Percentiles rank a stretch among this genome's conserved stretches.
These are phyloP conservation scores for Mallotus japonicus DNA, from an alignment of 441 rosid genomes.

Conservation along the genomic window DNA sequence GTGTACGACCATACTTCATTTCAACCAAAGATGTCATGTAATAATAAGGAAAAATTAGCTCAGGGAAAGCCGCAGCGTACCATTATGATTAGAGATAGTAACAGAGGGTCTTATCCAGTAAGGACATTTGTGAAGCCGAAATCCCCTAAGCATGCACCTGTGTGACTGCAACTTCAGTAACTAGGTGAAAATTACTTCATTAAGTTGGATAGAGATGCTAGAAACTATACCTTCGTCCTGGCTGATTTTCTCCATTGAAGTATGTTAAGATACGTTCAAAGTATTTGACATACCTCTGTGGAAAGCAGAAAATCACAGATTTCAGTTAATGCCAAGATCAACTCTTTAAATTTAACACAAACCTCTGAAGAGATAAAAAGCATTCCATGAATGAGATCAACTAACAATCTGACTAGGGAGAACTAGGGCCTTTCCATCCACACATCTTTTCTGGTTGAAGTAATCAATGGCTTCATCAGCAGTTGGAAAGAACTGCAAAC, in stretches of 20 bases:
- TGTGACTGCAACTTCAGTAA: conserved; percentile 28
- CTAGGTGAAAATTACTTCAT: conserved; percentile 5
- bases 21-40: neutral
- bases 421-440: conserved; percentile 84
- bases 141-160: conserved; percentile 91
- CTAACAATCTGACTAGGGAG: conserved; percentile 93
- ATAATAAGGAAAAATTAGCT: neutral
- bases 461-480: conserved; percentile 66
- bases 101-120: conserved; percentile 87
- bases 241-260: conserved; percentile 59
- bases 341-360: conserved; percentile 6
- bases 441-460: conserved; percentile 85
- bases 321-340: conserved; percentile 12
- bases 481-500: conserved; percentile 70
- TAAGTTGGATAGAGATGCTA: conserved; percentile 20
- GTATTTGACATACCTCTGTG: conserved; percentile 74
- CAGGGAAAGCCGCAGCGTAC: conserved; percentile 35
- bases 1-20: neutral
- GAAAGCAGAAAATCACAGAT: conserved; percentile 20
- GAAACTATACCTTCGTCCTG: conserved; percentile 59
- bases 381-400: conserved; percentile 26
- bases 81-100: conserved; percentile 64
- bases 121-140: conserved; percentile 75
- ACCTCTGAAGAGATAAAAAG: conserved; percentile 24
- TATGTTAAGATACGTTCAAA: conserved; percentile 49